These are phyloP conservation scores for Atkinsonella texensis DNA, from an alignment of 2,329 filamentous ascomycete species.

Conservation along the genomic window DNA sequence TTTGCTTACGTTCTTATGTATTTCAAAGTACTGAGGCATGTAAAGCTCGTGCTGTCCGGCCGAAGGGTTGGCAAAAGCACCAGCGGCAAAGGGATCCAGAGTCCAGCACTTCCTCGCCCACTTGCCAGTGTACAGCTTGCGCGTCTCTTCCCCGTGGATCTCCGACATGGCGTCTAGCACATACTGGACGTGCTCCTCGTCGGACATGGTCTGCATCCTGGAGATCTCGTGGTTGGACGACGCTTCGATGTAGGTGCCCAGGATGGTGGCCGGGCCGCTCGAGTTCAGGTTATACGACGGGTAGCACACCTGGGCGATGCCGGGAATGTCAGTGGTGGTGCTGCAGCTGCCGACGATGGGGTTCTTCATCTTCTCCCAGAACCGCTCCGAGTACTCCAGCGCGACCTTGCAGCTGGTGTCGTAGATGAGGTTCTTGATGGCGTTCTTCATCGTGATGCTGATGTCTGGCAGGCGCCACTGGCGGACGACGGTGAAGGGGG, in stretches of 20 bases:
- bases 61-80: constrained; percentile 48
- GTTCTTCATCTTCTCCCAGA: constrained; percentile 39
- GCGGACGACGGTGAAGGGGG: constrained; percentile 52
- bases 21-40: constrained; percentile 61
- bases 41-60: constrained; percentile 58
- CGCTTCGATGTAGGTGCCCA: constrained; percentile 45
- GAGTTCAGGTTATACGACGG: constrained; percentile 55
- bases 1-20: constrained; percentile 39
- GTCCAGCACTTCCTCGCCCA: constrained; percentile 57
- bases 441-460: constrained; percentile 29
- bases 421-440: constrained; percentile 36
- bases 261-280: constrained; percentile 47
- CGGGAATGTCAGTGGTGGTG: constrained; percentile 42
- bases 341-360: constrained; percentile 55
- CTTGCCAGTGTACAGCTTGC: constrained; percentile 51
- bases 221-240: constrained; percentile 25
- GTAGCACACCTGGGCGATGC: constrained; percentile 52
- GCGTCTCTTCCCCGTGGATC: constrained; percentile 49
- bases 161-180: constrained; percentile 55
- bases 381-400: constrained; percentile 55
- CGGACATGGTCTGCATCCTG: constrained; percentile 28
- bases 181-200: constrained; percentile 49
- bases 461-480: constrained; percentile 45
- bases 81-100: constrained; percentile 46
- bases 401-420: constrained; percentile 43